phyloP scores from a whole-genome alignment of 805 yeast genomes.

The Candida nonsorbophila region DNA sequence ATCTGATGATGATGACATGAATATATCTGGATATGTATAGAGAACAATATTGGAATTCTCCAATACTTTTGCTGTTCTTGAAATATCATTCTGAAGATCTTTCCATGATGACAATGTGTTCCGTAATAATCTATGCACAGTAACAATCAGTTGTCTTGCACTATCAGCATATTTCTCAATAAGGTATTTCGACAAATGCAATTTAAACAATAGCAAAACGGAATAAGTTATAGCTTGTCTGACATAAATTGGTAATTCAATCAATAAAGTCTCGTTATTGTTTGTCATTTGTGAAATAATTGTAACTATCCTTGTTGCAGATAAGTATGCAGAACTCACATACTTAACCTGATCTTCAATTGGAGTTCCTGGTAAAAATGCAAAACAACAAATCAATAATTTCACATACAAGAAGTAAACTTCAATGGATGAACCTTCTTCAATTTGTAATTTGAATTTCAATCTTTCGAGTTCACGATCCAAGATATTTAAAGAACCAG shows the following conservation, averaged over 20 bases:
- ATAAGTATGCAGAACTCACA: conserved; percentile 72
- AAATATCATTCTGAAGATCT: conserved; percentile 82
- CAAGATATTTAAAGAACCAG: conserved; percentile 70
- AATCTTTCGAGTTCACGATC: conserved; percentile 74
- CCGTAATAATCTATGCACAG: conserved; percentile 82
- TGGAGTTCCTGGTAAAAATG: conserved; percentile 87
- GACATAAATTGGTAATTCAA: conserved; percentile 81
- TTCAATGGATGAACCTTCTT: conserved; percentile 62
- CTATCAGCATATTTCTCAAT: conserved; percentile 75
- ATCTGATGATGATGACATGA: conserved; percentile 35
- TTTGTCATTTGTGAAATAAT: conserved; percentile 61
- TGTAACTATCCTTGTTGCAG: conserved; percentile 80
- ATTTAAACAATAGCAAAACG: conserved; percentile 71
- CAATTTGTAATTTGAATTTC: conserved; percentile 60
- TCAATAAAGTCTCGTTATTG: conserved; percentile 56
- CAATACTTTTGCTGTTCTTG: conserved; percentile 84
- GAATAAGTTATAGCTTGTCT: conserved; percentile 83
- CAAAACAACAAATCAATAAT: conserved; percentile 80
- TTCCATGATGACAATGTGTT: conserved; percentile 91
- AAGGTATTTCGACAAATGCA: conserved; percentile 73
- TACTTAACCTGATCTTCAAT: conserved; percentile 81
- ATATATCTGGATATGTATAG: conserved; percentile 81
- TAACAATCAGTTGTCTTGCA: conserved; percentile 88
- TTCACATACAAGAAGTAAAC: conserved; percentile 74
- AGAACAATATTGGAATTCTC: conserved; percentile 85